These are phyloP conservation scores for Aspergillus floridensis DNA, from an alignment of 2,329 filamentous ascomycete species.

Conservation along the genomic window DNA sequence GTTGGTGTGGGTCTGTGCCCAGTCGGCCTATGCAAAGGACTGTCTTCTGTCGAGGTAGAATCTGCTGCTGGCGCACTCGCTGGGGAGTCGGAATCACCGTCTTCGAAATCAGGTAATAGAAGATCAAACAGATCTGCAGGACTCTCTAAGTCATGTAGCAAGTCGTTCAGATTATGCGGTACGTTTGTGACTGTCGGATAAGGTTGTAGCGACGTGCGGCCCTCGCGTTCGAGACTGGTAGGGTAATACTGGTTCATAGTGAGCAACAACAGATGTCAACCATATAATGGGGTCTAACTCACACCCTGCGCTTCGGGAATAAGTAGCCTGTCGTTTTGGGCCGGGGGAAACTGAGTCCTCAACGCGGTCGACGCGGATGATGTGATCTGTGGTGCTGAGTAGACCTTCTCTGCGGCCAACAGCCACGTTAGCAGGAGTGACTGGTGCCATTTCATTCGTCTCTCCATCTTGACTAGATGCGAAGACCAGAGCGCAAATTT, in stretches of 20 bases:
- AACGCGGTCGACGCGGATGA: constrained; percentile 20
- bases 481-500: too few relatives aligned
- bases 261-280: constrained; percentile 5
- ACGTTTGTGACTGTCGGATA: constrained; percentile 9
- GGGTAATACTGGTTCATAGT: constrained; percentile 29
- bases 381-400: constrained; percentile 25
- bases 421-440: constrained; percentile 37
- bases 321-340: constrained; percentile 26
- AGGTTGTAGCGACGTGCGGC: constrained; percentile 30
- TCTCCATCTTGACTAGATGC: constrained; percentile 19
- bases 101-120: constrained; percentile 6
- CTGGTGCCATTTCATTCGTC: constrained; percentile 23
- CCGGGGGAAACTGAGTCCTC: constrained; percentile 39
- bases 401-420: constrained; percentile 28
- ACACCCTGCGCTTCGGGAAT: constrained; percentile 31
- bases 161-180: constrained; percentile 12
- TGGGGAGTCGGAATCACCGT: not conserved
- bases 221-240: constrained; percentile 30
- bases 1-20: not conserved
- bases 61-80: constrained; percentile 2
- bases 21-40: not conserved
- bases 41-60: not conserved
- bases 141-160: constrained; percentile 18
- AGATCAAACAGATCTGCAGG: constrained; percentile 13
- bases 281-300: constrained; percentile 15